phyloP scores from a whole-genome alignment of 768 basidiomycete genomes.

The Cyclocybe aegerita region DNA sequence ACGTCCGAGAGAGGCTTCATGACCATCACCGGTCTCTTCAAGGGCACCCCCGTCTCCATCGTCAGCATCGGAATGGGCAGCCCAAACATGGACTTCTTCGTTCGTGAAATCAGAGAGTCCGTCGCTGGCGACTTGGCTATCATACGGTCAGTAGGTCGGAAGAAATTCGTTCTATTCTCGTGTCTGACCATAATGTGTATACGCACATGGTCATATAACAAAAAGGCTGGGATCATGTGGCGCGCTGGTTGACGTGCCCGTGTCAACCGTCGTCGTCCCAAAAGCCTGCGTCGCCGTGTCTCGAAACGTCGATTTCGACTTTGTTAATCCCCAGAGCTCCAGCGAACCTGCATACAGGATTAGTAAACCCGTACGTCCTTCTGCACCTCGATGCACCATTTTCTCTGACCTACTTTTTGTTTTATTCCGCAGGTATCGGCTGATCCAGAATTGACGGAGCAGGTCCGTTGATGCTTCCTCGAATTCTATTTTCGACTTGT shows the following conservation, averaged over 20 bases:
- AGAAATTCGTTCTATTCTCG: no score
- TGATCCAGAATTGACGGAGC: constrained; percentile 50
- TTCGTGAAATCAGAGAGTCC: constrained; percentile 77
- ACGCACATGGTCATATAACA: constrained; percentile 3
- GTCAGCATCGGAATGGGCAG: constrained; percentile 84
- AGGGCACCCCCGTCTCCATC: constrained; percentile 63
- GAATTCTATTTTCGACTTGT: background rate
- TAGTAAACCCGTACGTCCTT: constrained; percentile 56
- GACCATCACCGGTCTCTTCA: constrained; percentile 68
- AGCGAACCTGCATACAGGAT: constrained; percentile 59
- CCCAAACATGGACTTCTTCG: constrained; percentile 84
- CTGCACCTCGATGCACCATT: constrained; percentile 3
- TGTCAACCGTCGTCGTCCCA: constrained; percentile 78
- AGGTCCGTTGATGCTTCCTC: constrained; percentile 35
- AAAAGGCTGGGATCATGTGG: constrained; percentile 81
- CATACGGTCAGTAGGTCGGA: constrained; percentile 35
- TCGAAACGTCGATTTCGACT: constrained; percentile 80
- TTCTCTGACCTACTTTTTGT: constrained; percentile 3
- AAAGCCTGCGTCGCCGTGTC: constrained; percentile 64
- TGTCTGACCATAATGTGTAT: no score
- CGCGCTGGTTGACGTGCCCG: constrained; percentile 61
- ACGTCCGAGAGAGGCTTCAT: constrained; percentile 75
- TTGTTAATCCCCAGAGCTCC: constrained; percentile 42
- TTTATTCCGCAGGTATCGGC: constrained; percentile 47
- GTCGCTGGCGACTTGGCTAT: constrained; percentile 59